Evolutionary conservation across 768 basidiomycete species (phyloP), one percentile per base, ranked within the genome.

Genomic region (Tylopilus rubrobrunneus): DNA sequence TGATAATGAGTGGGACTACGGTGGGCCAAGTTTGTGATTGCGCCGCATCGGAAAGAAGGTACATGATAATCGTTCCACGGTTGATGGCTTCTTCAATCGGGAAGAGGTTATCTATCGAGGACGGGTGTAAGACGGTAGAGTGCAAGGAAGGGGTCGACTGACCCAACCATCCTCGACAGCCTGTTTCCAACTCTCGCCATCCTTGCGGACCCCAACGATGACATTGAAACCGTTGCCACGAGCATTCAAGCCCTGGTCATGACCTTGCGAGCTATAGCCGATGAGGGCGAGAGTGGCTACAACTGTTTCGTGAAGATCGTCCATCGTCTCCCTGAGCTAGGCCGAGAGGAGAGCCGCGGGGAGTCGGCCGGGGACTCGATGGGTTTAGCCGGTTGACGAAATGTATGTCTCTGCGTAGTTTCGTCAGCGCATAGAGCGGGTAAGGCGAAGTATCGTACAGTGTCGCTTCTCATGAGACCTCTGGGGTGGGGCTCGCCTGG

Each of bases 211-310:
- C 79, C 97, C 97, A 69, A 99, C 86, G 62, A 98, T 91, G 74
- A 99, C 95, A 63, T 98, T 98, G 61, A 99, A 79, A 56, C 97
- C 97, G 66, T 99, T 96, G 81, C 98, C 97, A 63, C 97, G 93
- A 52, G 97, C 96, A 70, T 99, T 99, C 72, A 99, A 78, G 59
- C 96, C 95, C 75, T 98, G 97, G 19, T 96, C 97, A 73, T 98
- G 97, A 40, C 96, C 95, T 76, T 96, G 94, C 12, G 97, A 98
- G 57, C 97, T 97, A 70, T 99, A 98, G 55, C 97, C 97, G 64
- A 98, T 98, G 74, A 99, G 85, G 58, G 96, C 96, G 51, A 99
- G 91, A 61, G 95, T 98, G 74, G n/a, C n/a, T n/a, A n/a, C n/a
- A n/a, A n/a, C n/a, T n/a, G n/a, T n/a, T n/a, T n/a, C n/a, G n/a